Percentiles rank a stretch among this genome's conserved stretches.
Evolutionary conservation across 73 alveolate species (phyloP).

Genomic region (Tetrahymena malaccensis): DNA sequence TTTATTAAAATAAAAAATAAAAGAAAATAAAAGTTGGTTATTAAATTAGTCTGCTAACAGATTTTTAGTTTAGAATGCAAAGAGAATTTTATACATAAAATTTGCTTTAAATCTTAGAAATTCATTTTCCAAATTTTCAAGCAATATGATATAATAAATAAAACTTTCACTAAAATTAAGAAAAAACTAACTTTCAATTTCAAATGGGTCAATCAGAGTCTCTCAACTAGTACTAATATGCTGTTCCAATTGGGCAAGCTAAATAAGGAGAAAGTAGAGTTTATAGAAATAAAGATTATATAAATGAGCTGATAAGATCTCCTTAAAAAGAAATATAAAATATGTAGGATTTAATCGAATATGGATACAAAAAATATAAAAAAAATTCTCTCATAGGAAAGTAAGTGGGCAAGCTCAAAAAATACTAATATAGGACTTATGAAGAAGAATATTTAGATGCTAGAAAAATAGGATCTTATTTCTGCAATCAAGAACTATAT

Average conservation of each 20-base stretch:
- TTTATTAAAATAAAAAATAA: too few relatives aligned
- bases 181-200: too few relatives aligned
- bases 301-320: conserved; percentile 1
- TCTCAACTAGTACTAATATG: conserved; percentile 7
- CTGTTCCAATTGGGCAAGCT: conserved; percentile 56
- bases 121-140: too few relatives aligned
- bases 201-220: not conserved
- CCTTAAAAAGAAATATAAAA: conserved; percentile 4
- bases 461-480: not conserved
- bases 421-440: not conserved
- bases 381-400: not conserved
- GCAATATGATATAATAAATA: too few relatives aligned
- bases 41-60: not conserved
- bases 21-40: not conserved
- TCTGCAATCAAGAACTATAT: not conserved
- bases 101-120: too few relatives aligned
- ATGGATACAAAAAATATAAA: not conserved
- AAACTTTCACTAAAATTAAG: not conserved
- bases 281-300: conserved; percentile 54
- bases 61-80: too few relatives aligned
- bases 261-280: conserved; percentile 59
- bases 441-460: not conserved
- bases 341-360: not conserved
- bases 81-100: too few relatives aligned
- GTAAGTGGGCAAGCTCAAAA: not conserved